A percentile compares a stretch with the other conserved stretches of the same genome.
phyloP scores from a whole-genome alignment of 164 flowering plant species.

The Piper longum region DNA sequence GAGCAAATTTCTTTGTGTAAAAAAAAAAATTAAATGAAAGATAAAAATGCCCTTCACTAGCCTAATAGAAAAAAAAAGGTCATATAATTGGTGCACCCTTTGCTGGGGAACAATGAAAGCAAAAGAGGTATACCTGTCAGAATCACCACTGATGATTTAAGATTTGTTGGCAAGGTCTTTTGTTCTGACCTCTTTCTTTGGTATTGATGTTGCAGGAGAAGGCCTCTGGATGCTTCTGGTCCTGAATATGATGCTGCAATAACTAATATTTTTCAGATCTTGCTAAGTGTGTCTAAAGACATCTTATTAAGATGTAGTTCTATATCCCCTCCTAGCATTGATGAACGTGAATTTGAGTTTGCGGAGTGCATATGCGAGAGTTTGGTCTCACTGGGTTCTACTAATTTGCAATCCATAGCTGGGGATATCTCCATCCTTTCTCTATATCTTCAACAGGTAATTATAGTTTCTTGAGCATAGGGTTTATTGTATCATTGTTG shows the following conservation, averaged over 20 bases:
- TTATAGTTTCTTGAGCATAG: neutral
- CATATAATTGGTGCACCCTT: too few relatives aligned
- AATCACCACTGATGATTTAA: neutral
- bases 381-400: slow-evolving; percentile 76
- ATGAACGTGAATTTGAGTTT: slow-evolving; percentile 85
- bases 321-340: slow-evolving; percentile 18
- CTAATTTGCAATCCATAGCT: slow-evolving; percentile 62
- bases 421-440: slow-evolving; percentile 33
- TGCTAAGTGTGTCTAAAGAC: slow-evolving; percentile 64
- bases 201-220: slow-evolving; percentile 43
- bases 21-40: too few relatives aligned
- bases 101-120: too few relatives aligned
- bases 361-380: slow-evolving; percentile 88
- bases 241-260: slow-evolving; percentile 76
- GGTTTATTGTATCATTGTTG: too few relatives aligned
- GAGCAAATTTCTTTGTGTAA: too few relatives aligned
- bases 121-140: too few relatives aligned
- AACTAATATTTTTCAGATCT: slow-evolving; percentile 48
- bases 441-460: slow-evolving; percentile 71
- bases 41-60: too few relatives aligned
- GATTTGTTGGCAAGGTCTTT: neutral
- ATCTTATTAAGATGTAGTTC: slow-evolving; percentile 40
- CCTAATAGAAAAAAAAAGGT: too few relatives aligned
- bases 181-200: neutral
- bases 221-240: slow-evolving; percentile 56